phyloP scores from a whole-genome alignment of 2,329 filamentous ascomycete species.

The Orbilia quercus region DNA sequence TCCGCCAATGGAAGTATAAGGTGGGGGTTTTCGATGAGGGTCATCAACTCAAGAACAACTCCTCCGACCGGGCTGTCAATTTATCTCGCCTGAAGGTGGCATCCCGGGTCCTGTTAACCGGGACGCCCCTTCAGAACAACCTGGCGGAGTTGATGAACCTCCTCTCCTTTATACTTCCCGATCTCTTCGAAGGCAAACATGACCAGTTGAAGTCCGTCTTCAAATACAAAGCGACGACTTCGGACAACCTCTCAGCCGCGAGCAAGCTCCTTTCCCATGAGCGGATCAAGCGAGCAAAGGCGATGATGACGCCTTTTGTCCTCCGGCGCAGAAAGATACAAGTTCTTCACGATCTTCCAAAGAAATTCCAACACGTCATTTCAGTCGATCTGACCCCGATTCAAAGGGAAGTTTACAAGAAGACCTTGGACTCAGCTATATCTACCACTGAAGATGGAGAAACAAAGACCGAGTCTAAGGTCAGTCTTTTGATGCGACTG shows the following conservation, averaged over 20 bases:
- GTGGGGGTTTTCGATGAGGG: constrained; percentile 89
- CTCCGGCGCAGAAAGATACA: constrained; percentile 92
- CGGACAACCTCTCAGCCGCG: constrained; percentile 76
- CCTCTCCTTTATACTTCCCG: constrained; percentile 91
- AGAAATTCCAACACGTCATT: constrained; percentile 80
- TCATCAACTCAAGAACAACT: constrained; percentile 89
- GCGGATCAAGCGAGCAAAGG: constrained; percentile 84
- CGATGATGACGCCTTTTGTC: constrained; percentile 95
- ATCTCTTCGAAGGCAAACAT: constrained; percentile 79
- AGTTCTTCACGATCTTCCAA: constrained; percentile 82
- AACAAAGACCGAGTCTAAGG: constrained; percentile 69
- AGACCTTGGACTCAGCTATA: constrained; percentile 73
- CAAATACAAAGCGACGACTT: constrained; percentile 87
- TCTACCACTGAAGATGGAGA: constrained; percentile 71
- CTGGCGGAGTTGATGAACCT: constrained; percentile 89
- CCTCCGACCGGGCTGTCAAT: constrained; percentile 82
- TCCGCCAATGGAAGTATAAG: constrained; percentile 69
- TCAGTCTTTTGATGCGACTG: constrained; percentile 82
- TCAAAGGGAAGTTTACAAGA: constrained; percentile 79
- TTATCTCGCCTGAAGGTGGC: constrained; percentile 79
- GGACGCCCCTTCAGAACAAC: constrained; percentile 94
- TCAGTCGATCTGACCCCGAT: constrained; percentile 80
- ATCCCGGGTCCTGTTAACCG: constrained; percentile 88
- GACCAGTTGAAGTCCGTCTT: constrained; percentile 88
- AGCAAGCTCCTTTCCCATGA: constrained; percentile 86